Percentiles rank a stretch among this genome's conserved stretches.
Conservation (phyloP, 345 rosid species). For the Populus pruinosa region DNA sequence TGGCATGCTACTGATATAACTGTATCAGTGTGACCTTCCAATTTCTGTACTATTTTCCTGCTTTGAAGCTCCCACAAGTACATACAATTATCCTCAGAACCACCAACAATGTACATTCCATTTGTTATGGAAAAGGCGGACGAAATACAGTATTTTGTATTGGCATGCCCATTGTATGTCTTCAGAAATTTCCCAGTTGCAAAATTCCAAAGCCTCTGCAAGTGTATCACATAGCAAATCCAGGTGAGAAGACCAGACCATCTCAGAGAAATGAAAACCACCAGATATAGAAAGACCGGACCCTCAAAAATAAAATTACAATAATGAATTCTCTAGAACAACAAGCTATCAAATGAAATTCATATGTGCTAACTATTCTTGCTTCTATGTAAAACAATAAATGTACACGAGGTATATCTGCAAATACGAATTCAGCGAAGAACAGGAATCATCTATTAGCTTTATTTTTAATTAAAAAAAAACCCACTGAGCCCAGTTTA, state of each 20-base stretch:
- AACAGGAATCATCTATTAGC: background rate
- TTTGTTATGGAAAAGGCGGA: conserved; percentile 76
- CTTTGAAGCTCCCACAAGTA: conserved; percentile 92
- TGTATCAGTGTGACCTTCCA: conserved; percentile 85
- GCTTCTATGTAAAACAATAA: background rate
- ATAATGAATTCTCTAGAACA: background rate
- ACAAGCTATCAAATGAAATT: background rate
- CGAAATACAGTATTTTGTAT: conserved; percentile 64
- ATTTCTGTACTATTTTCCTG: conserved; percentile 73
- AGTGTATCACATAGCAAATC: background rate
- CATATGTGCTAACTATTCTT: background rate
- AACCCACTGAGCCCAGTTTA: background rate
- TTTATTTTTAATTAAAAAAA: too few relatives aligned
- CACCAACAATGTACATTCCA: conserved; percentile 75
- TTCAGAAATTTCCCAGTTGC: conserved; percentile 70
- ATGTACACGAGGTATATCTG: background rate
- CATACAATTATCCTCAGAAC: conserved; percentile 81
- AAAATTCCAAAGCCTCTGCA: conserved; percentile 87
- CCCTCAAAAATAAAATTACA: background rate
- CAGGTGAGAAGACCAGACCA: background rate
- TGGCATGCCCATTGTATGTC: conserved; percentile 74
- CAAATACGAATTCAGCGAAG: background rate
- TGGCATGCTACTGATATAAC: conserved; percentile 84
- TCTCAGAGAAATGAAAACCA: background rate
- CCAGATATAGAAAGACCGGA: background rate